Evolutionary conservation across 176 grass and related monocot species (phyloP), one percentile per base, ranked within the genome.

Genomic region (Avena insularis): DNA sequence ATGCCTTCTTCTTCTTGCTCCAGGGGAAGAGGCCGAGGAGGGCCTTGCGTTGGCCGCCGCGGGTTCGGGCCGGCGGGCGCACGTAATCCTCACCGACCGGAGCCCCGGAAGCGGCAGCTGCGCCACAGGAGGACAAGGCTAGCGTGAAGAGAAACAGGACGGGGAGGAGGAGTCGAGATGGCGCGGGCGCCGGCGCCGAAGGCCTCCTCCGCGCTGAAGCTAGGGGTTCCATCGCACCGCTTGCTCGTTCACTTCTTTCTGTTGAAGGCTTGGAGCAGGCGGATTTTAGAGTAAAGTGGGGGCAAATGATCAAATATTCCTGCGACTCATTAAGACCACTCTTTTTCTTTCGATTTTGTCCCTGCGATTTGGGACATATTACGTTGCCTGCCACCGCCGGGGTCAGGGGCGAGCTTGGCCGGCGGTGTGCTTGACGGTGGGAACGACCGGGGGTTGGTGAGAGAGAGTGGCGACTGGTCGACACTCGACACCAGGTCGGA

Each of bases 1-100:
- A 90, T 43, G 83, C 57, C 57, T 84, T 84, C 75, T 84, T 84
- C 75, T 62, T 79, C 80, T 83, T 70, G 86, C 71, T 71, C 90
- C 90, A 91, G 4, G 86, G 86, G 59, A 85, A 88, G 81, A 92
- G 47, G 86, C 80, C 68, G 27, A 95, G 88, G 66, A 95, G 93
- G 14, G 80, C 73, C 84, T 82, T 86, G 55, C 86, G 70, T 63
- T 88, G 78, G 31, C 13, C 46, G 23, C 33, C 75, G 74, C 4
- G 27, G 49, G 1, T 33, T 25, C 85, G 83, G 43, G 90, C 75
- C 62, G 48, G 48, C 19, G 93, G 90, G 3, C 90, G 86, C 69
- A 92, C 86, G 63, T 95, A 95, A 71, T 89, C 88, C 90, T 92
- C 93, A 0, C 93, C 93, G 38, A 92, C 75, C 49, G 6, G 63